Conservation (phyloP, 192 early-diverging fungal species). For the Umbelopsis sp. region DNA sequence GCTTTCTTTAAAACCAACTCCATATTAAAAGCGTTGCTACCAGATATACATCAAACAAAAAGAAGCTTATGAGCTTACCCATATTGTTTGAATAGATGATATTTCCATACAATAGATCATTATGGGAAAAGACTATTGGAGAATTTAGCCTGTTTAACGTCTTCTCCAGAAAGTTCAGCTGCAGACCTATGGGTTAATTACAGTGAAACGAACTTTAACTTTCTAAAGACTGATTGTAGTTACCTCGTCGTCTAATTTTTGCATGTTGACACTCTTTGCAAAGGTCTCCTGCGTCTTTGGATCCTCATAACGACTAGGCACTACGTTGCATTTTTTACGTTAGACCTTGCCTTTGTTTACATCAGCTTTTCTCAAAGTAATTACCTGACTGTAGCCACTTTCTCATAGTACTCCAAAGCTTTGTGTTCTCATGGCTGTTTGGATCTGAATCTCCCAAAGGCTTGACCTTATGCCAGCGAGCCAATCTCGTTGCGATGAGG, state of each 20-base stretch:
- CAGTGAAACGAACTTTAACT: neutral
- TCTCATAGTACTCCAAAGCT: constrained; percentile 71
- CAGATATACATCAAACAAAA: neutral
- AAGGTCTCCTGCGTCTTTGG: constrained; percentile 62
- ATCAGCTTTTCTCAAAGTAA: neutral
- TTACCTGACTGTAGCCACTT: constrained; percentile 72
- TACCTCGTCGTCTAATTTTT: constrained; percentile 48
- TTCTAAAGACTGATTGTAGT: constrained; percentile 29
- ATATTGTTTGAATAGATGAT: constrained; percentile 71
- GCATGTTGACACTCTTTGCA: constrained; percentile 52
- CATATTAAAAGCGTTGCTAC: neutral
- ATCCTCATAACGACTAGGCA: constrained; percentile 60
- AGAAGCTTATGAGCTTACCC: constrained; percentile 29
- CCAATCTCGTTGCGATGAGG: constrained; percentile 79
- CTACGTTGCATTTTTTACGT: constrained; percentile 33
- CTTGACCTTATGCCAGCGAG: constrained; percentile 78
- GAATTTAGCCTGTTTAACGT: constrained; percentile 63
- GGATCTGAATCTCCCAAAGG: constrained; percentile 43
- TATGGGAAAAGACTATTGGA: constrained; percentile 90
- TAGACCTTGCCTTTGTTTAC: neutral
- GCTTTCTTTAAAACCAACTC: constrained; percentile 35
- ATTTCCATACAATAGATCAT: constrained; percentile 91
- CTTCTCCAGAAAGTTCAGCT: constrained; percentile 44
- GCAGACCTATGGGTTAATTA: neutral
- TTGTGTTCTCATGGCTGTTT: constrained; percentile 37